Evolutionary conservation across 2,329 filamentous ascomycete species (phyloP), one percentile per base, ranked within the genome.

Genomic region (Cryphonectria parasitica): DNA sequence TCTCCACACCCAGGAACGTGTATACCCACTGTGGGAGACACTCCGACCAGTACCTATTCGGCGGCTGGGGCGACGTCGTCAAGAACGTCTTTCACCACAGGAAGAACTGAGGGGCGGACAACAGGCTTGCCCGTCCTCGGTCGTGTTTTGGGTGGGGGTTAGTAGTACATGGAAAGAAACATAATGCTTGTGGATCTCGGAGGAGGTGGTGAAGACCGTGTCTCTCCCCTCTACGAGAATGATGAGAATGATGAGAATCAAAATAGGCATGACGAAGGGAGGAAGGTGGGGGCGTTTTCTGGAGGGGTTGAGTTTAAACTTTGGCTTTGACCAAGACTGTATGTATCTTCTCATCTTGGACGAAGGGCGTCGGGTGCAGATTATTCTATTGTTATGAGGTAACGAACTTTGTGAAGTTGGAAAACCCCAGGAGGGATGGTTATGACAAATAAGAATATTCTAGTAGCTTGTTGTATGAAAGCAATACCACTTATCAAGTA

Each of bases 1-100:
- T 45, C 17, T 71, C 71, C 31, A 66, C 71, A 2, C 69, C 68
- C 19, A 74, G 69, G 34, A 88, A 88, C 72, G 82, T 84, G 58
- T 82, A 87, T 77, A 87, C 85, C 49, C 85, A 86, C 70, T 88
- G 86, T 72, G 86, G 86, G 19, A 81, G 86, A 19, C 86, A 88
- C 77, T 84, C 84, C 54, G 82, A 87, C 74, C 84, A 88, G 74
- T 86, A 83, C 71, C 78, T 88, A 19, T 85, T 88, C 72, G 79
- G 84, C 45, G 86, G 86, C 25, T 73, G 69, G 0, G 83, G 82
- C 58, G 85, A 82, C 1, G 75, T 86, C 31, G 76, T 80, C 10
- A 83, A 83, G 61, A 81, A 81, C 62, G 77, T 81, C 22, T 75
- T 85, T 63, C 81, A 82, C 58, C 81, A 82, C 56, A 81, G 79